These are phyloP conservation scores for Teunomyces stri DNA, from an alignment of 805 yeast genomes.

Conservation along the genomic window DNA sequence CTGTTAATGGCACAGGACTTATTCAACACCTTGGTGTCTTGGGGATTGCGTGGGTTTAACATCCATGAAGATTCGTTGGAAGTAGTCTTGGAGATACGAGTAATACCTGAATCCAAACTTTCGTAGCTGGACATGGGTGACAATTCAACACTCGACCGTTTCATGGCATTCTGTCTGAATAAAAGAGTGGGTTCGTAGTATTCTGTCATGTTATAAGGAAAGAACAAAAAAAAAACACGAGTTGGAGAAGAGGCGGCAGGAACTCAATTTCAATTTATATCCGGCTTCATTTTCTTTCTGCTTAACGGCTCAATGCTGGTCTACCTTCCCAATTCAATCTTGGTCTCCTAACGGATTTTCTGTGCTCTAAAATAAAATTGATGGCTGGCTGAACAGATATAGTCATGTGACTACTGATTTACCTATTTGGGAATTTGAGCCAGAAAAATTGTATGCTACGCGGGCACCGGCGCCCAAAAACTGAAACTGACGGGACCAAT, in stretches of 20 bases:
- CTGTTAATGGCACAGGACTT: slow-evolving; percentile 42
- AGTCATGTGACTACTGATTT: not conserved
- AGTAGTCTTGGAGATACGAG: not conserved
- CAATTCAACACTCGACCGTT: slow-evolving; percentile 17
- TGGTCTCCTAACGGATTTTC: not conserved
- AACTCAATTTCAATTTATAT: not conserved
- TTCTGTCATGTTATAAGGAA: slow-evolving; percentile 18
- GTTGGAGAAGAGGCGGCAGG: not conserved
- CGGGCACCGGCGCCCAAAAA: too few relatives aligned
- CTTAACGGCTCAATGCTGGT: not conserved
- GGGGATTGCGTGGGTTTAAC: slow-evolving; percentile 21
- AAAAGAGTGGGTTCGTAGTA: slow-evolving; percentile 42
- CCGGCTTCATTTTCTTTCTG: not conserved
- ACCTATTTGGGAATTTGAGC: not conserved
- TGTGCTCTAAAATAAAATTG: not conserved
- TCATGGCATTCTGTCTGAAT: slow-evolving; percentile 42
- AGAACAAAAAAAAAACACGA: not conserved
- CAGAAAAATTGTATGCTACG: not conserved
- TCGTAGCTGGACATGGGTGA: slow-evolving; percentile 23
- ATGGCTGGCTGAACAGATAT: not conserved
- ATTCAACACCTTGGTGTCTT: slow-evolving; percentile 34
- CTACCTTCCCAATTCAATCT: not conserved
- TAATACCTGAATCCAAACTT: slow-evolving; percentile 5
- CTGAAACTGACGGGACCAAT: not conserved
- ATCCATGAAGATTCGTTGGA: slow-evolving; percentile 25